phyloP scores from a whole-genome alignment of 2,329 filamentous ascomycete species.

The Cladosporium cucumerinum region DNA sequence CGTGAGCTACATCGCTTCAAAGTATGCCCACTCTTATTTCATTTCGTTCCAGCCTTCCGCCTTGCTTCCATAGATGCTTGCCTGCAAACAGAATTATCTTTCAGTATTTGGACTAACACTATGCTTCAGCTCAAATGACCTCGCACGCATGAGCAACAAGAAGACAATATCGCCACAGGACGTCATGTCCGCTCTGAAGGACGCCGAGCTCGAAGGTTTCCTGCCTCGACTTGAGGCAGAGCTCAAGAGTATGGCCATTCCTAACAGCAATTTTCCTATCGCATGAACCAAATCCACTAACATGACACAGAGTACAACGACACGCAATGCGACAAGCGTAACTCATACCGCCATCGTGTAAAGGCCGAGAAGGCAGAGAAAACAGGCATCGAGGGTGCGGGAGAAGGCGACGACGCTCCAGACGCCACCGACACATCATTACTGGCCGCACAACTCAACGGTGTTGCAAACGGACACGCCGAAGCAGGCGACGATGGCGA shows the following conservation, averaged over 20 bases:
- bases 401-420: constrained; percentile 29
- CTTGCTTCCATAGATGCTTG: background rate
- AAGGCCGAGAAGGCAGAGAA: constrained; percentile 57
- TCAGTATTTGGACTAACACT: background rate
- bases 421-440: constrained; percentile 30
- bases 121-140: constrained; percentile 64
- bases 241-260: constrained; percentile 60
- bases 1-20: constrained; percentile 72
- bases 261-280: background rate
- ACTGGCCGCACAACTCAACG: constrained; percentile 18
- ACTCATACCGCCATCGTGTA: constrained; percentile 66
- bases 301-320: constrained; percentile 62
- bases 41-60: background rate
- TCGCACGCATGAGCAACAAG: constrained; percentile 63
- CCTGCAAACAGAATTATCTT: background rate
- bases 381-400: constrained; percentile 20
- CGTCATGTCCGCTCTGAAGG: constrained; percentile 73
- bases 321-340: constrained; percentile 70
- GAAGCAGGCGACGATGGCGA: constrained; percentile 42
- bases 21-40: constrained; percentile 53
- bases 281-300: constrained; percentile 16
- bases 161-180: constrained; percentile 76
- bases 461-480: constrained; percentile 21
- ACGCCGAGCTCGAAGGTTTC: constrained; percentile 71
- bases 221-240: constrained; percentile 69